A percentile compares a stretch with the other conserved stretches of the same genome.
phyloP scores from a whole-genome alignment of 306 rosid species.

The Begonia loranthoides region DNA sequence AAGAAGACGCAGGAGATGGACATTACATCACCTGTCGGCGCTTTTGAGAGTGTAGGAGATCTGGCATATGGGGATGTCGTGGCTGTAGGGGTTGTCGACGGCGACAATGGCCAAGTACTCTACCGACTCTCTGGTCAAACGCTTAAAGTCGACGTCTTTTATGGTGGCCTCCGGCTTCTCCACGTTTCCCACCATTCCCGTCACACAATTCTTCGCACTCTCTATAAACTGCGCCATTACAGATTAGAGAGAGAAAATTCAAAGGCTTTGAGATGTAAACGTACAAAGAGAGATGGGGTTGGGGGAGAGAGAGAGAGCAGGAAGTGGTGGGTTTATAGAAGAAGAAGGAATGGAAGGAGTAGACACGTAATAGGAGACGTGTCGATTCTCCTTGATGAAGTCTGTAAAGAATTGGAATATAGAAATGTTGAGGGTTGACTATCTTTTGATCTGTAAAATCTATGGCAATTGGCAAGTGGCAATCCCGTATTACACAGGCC shows the following conservation, averaged over 20 bases:
- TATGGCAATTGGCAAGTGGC: too few relatives aligned
- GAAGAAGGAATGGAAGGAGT: too few relatives aligned
- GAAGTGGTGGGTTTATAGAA: too few relatives aligned
- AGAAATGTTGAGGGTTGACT: too few relatives aligned
- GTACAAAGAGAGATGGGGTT: too few relatives aligned
- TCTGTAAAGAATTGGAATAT: too few relatives aligned
- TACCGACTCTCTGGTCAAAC: conserved; percentile 20
- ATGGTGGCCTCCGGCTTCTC: conserved; percentile 66
- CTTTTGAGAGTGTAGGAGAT: conserved; percentile 66
- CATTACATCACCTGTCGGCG: conserved; percentile 21
- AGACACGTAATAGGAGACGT: too few relatives aligned
- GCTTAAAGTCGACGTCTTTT: conserved; percentile 46
- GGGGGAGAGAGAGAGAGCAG: not conserved
- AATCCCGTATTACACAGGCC: too few relatives aligned
- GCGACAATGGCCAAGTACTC: conserved; percentile 53
- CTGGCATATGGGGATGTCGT: conserved; percentile 49
- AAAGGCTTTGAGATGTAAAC: too few relatives aligned
- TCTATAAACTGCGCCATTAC: conserved; percentile 39
- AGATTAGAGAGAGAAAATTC: too few relatives aligned
- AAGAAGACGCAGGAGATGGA: not conserved
- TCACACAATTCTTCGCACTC: conserved; percentile 41
- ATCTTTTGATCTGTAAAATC: too few relatives aligned
- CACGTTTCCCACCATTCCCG: conserved; percentile 30
- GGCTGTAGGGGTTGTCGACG: conserved; percentile 46
- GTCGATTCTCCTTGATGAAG: too few relatives aligned